A percentile compares a stretch with the other conserved stretches of the same genome.
Conservation (phyloP, 345 rosid species). For the Salix arbutifolia region DNA sequence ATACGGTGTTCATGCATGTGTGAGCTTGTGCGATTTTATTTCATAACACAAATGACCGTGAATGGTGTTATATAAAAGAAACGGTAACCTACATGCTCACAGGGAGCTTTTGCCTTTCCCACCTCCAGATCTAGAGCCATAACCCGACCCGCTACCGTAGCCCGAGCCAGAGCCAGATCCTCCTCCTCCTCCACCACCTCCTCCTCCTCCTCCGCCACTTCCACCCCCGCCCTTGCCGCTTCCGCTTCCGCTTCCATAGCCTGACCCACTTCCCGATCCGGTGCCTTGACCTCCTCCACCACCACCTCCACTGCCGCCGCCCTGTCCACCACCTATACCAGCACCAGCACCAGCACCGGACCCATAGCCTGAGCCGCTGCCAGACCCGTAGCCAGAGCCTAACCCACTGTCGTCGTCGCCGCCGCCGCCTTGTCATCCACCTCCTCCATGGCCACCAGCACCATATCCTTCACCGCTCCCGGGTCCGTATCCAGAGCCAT, state of each 20-base stretch:
- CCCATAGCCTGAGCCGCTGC: conserved; percentile 23
- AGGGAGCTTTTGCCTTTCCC: conserved; percentile 15
- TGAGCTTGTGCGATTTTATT: conserved; percentile 22
- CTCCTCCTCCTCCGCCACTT: no score
- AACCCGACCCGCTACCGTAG: no score
- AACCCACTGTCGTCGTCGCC: conserved; percentile 12
- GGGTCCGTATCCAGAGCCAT: no score
- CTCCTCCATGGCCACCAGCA: conserved; percentile 23
- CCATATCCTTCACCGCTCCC: no score
- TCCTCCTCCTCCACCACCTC: no score
- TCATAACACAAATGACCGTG: neutral
- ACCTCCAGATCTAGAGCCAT: no score
- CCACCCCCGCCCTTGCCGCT: no score
- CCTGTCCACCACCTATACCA: conserved; percentile 21
- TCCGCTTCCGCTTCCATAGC: no score
- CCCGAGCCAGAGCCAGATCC: no score
- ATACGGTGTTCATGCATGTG: neutral
- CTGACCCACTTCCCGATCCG: no score
- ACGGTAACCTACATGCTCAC: conserved; percentile 14
- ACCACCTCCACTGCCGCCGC: conserved; percentile 33
- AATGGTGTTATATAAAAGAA: neutral
- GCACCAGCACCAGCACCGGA: conserved; percentile 26
- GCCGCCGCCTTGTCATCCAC: neutral
- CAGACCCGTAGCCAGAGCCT: conserved; percentile 8
- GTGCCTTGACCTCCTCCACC: no score